Percentiles rank a stretch among this genome's conserved stretches.
phyloP scores from a whole-genome alignment of 169 alveolate genomes.

The Amoebophrya sp. region DNA sequence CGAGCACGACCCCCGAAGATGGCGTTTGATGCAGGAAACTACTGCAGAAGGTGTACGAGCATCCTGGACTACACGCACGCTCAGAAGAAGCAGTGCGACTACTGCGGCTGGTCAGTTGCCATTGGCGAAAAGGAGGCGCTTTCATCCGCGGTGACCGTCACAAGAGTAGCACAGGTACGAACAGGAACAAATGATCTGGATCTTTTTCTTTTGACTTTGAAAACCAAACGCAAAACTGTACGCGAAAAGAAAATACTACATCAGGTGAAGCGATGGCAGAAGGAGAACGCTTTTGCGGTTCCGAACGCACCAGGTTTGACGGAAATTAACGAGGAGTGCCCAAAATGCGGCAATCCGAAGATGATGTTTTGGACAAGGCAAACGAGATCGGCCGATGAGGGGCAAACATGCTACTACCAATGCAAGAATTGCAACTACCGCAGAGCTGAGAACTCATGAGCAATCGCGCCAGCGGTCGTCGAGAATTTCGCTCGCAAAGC shows the following conservation, averaged over 20 bases:
- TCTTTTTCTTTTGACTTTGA: no score
- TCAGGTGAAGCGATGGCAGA: background rate
- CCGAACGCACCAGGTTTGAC: background rate
- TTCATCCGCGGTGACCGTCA: background rate
- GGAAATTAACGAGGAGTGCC: conserved; percentile 7
- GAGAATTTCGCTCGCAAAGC: no score
- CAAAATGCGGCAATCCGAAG: conserved; percentile 8
- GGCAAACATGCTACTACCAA: conserved; percentile 13
- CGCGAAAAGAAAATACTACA: no score
- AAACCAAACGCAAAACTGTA: no score
- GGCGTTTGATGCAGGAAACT: background rate
- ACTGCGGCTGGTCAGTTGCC: background rate
- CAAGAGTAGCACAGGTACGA: background rate
- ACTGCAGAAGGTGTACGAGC: background rate
- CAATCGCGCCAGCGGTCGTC: no score
- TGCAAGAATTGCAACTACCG: conserved; percentile 17
- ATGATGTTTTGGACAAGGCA: conserved; percentile 14
- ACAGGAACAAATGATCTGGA: background rate
- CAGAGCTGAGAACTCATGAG: background rate
- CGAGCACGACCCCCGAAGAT: no score
- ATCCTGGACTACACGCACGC: background rate
- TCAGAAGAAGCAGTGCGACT: background rate
- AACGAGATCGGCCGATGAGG: conserved; percentile 7
- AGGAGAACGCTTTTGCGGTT: background rate
- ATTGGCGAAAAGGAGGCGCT: background rate